Conservation (phyloP, 495 filamentous ascomycete species). For the Aspergillus sclerotiicarbonarius region DNA sequence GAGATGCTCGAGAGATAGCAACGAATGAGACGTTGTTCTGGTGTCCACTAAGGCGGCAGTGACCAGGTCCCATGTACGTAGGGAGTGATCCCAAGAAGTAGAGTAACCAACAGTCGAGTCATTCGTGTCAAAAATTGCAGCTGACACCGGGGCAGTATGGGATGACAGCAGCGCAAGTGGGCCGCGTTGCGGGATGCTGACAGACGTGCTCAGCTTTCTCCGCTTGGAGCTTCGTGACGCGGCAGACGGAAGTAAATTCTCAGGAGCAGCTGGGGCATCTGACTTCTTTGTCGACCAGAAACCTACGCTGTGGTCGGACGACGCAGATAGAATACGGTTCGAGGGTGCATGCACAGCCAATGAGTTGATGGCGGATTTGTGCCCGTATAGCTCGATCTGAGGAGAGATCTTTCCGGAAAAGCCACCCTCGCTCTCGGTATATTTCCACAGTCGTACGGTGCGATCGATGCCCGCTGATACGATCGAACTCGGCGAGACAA, state of each 20-base stretch:
- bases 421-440: conserved; percentile 61
- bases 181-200: conserved; percentile 69
- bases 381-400: conserved; percentile 81
- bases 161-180: conserved; percentile 68
- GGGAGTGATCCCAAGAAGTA: conserved; percentile 79
- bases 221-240: conserved; percentile 64
- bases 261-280: conserved; percentile 66
- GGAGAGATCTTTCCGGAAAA: conserved; percentile 65
- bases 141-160: conserved; percentile 70
- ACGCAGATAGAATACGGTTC: conserved; percentile 77
- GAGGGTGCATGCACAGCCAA: conserved; percentile 74
- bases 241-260: conserved; percentile 61
- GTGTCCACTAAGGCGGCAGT: conserved; percentile 72
- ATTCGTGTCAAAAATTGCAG: conserved; percentile 75
- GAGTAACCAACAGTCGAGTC: conserved; percentile 91
- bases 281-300: conserved; percentile 80
- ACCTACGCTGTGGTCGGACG: conserved; percentile 72
- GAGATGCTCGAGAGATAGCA: conserved; percentile 72
- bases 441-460: conserved; percentile 84
- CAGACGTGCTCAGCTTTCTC: conserved; percentile 66
- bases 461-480: conserved; percentile 81
- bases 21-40: conserved; percentile 74
- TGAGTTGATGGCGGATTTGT: conserved; percentile 70
- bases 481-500: conserved; percentile 70
- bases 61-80: conserved; percentile 87